Conservation (phyloP, 257 asterid species). For the Ehretia macrophylla region DNA sequence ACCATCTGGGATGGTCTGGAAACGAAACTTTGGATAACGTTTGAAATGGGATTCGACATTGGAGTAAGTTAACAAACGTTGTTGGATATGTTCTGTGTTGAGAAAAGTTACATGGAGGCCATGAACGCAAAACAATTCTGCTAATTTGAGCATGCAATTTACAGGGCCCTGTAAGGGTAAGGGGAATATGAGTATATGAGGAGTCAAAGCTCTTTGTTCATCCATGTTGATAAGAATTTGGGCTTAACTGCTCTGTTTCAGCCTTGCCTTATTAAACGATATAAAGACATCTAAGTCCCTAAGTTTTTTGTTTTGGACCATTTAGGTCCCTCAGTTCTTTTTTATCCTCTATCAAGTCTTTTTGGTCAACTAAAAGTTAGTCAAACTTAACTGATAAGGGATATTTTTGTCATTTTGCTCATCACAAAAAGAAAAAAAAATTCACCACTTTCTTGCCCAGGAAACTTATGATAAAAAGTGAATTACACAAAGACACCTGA, state of each 20-base stretch:
- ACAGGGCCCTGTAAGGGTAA: constrained; percentile 65
- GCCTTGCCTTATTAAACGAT: too few species aligned
- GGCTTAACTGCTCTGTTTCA: neutral
- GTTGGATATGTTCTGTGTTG: constrained; percentile 57
- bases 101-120: constrained; percentile 54
- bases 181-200: constrained; percentile 62
- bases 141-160: constrained; percentile 52
- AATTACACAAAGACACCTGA: too few species aligned
- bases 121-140: constrained; percentile 36
- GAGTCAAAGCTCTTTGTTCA: constrained; percentile 5
- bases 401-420: too few species aligned
- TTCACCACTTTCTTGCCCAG: too few species aligned
- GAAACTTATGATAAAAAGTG: too few species aligned
- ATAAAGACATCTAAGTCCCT: too few species aligned
- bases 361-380: too few species aligned
- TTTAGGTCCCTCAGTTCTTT: too few species aligned
- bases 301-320: too few species aligned
- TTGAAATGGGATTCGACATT: constrained; percentile 19
- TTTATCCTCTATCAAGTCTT: too few species aligned
- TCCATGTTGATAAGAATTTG: constrained; percentile 10
- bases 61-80: constrained; percentile 30
- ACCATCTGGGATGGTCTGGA: constrained; percentile 50
- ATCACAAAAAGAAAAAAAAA: too few species aligned
- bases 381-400: too few species aligned
- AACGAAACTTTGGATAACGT: constrained; percentile 29